Percentiles rank a stretch among this genome's conserved stretches.
These are phyloP conservation scores for Elasticomyces elasticus DNA, from an alignment of 495 filamentous ascomycete genomes.

Conservation along the genomic window DNA sequence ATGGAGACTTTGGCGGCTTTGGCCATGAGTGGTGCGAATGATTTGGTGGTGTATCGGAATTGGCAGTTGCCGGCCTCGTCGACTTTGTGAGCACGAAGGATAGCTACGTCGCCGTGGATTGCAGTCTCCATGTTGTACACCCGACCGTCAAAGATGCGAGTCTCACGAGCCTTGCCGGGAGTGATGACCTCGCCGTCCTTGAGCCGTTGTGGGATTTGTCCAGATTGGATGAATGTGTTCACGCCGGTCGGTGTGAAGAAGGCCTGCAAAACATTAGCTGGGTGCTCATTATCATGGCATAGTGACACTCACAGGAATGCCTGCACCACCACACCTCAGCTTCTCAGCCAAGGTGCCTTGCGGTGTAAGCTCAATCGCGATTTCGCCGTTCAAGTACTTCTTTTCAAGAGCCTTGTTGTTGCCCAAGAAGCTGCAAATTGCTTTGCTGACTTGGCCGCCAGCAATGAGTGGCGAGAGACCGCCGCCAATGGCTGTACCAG, in stretches of 20 bases:
- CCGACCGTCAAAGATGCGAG: conserved; percentile 49
- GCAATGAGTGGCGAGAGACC: conserved; percentile 44
- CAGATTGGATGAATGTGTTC: conserved; percentile 50
- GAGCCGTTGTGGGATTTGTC: conserved; percentile 48
- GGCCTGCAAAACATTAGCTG: conserved; percentile 24
- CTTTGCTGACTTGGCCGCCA: conserved; percentile 46
- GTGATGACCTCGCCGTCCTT: conserved; percentile 43
- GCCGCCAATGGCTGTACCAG: conserved; percentile 45
- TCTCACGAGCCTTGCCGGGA: conserved; percentile 47
- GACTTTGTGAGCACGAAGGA: conserved; percentile 54
- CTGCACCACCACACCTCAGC: conserved; percentile 52
- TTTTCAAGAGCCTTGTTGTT: conserved; percentile 56
- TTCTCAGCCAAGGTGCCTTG: conserved; percentile 58
- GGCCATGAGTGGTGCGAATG: conserved; percentile 49
- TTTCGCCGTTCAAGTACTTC: conserved; percentile 50
- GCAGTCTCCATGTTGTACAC: conserved; percentile 54
- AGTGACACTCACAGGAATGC: conserved; percentile 37
- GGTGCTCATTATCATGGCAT: background rate
- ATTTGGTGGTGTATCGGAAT: conserved; percentile 56
- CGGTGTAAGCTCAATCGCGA: conserved; percentile 55
- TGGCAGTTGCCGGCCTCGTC: conserved; percentile 55
- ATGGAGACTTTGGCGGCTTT: conserved; percentile 54
- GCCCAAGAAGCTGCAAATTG: conserved; percentile 53
- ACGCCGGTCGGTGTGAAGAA: conserved; percentile 58
- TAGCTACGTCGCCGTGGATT: conserved; percentile 52